Percentiles rank a stretch among this genome's conserved stretches.
These are phyloP conservation scores for Phytopythium litorale DNA, from an alignment of 352 stramenopile species.

Conservation along the genomic window DNA sequence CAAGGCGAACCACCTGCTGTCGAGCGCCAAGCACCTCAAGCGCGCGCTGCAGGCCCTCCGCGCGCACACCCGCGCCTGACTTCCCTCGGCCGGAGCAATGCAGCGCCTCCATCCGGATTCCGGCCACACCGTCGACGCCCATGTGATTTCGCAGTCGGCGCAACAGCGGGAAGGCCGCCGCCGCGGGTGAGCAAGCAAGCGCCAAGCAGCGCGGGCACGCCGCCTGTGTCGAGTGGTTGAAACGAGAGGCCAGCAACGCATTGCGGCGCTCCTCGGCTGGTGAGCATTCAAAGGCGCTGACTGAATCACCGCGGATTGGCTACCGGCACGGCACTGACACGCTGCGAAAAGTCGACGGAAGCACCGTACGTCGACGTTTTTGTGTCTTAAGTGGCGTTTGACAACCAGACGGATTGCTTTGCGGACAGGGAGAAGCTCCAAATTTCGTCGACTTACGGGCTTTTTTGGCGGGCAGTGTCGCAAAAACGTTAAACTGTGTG, in stretches of 20 bases:
- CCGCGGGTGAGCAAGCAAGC: constrained; percentile 2
- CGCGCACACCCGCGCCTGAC: constrained; percentile 18
- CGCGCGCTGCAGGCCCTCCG: constrained; percentile 48
- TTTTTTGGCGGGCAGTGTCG: not conserved
- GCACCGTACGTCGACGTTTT: not conserved
- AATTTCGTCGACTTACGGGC: not conserved
- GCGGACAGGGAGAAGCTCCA: not conserved
- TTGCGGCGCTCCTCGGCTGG: not conserved
- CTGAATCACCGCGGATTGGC: not conserved
- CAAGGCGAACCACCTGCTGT: constrained; percentile 72
- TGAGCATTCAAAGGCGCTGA: not conserved
- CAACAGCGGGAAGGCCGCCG: not conserved
- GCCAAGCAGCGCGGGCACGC: not conserved
- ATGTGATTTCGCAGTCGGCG: not conserved
- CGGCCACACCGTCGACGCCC: not conserved
- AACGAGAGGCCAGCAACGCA: not conserved
- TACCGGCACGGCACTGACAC: not conserved
- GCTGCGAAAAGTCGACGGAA: not conserved
- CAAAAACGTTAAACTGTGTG: not conserved
- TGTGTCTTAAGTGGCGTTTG: not conserved
- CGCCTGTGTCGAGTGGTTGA: not conserved
- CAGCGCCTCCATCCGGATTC: too few species aligned
- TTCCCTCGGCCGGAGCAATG: too few species aligned
- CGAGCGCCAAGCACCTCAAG: constrained; percentile 74
- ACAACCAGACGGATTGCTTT: not conserved